Evolutionary conservation across 495 filamentous ascomycete genomes (phyloP), one percentile per base, ranked within the genome.

Genomic region (Podospora pseudoanserina): DNA sequence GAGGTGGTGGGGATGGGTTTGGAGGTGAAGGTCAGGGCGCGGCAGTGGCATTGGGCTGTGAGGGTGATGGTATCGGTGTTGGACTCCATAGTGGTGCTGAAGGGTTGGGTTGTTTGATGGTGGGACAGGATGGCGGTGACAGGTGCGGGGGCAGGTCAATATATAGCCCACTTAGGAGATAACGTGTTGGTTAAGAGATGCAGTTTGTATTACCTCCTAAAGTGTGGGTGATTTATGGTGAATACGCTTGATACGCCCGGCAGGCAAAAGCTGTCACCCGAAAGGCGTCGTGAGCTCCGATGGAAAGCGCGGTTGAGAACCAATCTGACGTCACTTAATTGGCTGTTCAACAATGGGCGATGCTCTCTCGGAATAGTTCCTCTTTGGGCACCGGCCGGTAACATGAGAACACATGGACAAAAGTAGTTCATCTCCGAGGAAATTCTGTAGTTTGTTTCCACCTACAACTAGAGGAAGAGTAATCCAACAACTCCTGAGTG

Each of bases 11-110:
- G 67, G 18, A 78, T 20, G 5, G 16, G 0, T 11, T 49, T 3
- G 28, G 71, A 58, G n/a, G 69, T 71, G 72, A 78, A 78, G 67
- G 67, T 53, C 26, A 75, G 76, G 5, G 70, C n/a, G 34, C 69
- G 58, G 77, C 77, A 79, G 61, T 78, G 76, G 66, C 77, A 79
- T 44, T 69, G 70, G 4, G 76, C 76, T 0, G 55, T 60, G 26
- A 79, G 57, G 60, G 67, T 57, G 1, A 72, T n/a, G 11, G 64
- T 70, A 2, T 60, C 20, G 11, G 19, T 4, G 19, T 18, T 19
- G 60, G 54, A 66, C 67, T 73, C 76, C 19, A 70, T 76, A 7
- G 67, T 75, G 23, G 23, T 2, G 62, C 20, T 63, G 56, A 23
- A 0, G 23, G 23, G 23, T 23, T 23, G 23, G 23, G n/a, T 58